These are phyloP conservation scores for Dothistroma pini DNA, from an alignment of 2,329 filamentous ascomycete genomes.

Conservation along the genomic window DNA sequence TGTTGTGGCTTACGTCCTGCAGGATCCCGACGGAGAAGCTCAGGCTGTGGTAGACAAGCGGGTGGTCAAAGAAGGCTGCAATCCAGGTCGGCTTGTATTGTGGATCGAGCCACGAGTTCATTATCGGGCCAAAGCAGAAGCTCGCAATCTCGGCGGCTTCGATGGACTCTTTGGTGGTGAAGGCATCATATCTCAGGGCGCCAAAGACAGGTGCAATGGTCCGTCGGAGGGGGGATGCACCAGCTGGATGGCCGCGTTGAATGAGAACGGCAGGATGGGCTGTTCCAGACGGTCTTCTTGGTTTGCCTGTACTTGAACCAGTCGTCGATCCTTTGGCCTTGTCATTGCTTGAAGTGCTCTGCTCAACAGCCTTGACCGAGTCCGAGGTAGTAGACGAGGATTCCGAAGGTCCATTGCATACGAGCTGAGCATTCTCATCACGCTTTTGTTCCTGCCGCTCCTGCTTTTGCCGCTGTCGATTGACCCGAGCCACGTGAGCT, in stretches of 20 bases:
- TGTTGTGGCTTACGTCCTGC: constrained; percentile 6
- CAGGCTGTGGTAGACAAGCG: constrained; percentile 12
- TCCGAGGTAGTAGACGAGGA: neutral
- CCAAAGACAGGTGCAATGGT: constrained; percentile 15
- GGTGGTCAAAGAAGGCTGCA: constrained; percentile 14
- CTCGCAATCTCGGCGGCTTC: constrained; percentile 14
- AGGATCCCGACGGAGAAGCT: constrained; percentile 13
- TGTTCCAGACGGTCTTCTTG: no score
- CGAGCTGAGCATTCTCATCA: neutral
- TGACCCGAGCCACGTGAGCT: constrained; percentile 18
- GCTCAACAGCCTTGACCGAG: no score
- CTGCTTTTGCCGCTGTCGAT: constrained; percentile 13
- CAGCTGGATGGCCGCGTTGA: neutral
- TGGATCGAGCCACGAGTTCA: constrained; percentile 9
- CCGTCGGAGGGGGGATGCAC: neutral
- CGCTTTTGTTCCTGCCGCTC: neutral
- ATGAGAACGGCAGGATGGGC: no score
- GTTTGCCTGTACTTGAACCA: no score
- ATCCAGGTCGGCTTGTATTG: constrained; percentile 9
- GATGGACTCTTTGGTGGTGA: constrained; percentile 3
- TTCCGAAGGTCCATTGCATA: no score
- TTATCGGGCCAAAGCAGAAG: constrained; percentile 11
- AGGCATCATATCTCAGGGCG: constrained; percentile 6
- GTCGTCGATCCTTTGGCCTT: no score
- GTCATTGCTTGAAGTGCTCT: no score